These are phyloP conservation scores for Colletotrichum endophyticum DNA, from an alignment of 2,329 filamentous ascomycete genomes.

Conservation along the genomic window DNA sequence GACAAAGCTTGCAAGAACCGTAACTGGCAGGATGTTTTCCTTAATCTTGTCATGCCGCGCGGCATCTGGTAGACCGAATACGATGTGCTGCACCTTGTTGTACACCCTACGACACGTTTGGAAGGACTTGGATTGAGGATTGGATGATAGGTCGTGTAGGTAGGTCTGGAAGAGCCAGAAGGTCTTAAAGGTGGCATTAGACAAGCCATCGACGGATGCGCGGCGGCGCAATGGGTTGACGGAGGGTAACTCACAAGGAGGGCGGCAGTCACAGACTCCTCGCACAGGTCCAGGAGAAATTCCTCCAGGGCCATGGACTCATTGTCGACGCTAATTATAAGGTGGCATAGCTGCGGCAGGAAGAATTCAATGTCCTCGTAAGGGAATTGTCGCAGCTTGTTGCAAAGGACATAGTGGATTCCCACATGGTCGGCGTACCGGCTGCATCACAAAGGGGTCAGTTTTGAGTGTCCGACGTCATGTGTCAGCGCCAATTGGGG, in stretches of 20 bases:
- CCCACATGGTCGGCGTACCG: conserved; percentile 90
- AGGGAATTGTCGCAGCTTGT: conserved; percentile 85
- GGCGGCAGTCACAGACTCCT: conserved; percentile 85
- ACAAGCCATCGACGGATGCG: background rate
- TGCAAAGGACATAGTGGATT: conserved; percentile 88
- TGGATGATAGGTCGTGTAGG: conserved; percentile 78
- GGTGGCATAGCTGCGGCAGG: conserved; percentile 84
- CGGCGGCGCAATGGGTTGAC: background rate
- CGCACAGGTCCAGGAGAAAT: conserved; percentile 84
- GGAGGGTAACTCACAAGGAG: conserved; percentile 67
- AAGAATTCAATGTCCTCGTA: conserved; percentile 96
- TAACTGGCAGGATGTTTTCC: conserved; percentile 81
- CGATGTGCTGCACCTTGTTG: conserved; percentile 88
- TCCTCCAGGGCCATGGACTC: conserved; percentile 92
- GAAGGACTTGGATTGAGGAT: conserved; percentile 78
- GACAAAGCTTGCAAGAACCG: conserved; percentile 80
- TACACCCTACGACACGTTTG: conserved; percentile 84
- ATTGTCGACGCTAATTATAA: conserved; percentile 87
- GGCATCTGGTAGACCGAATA: conserved; percentile 78
- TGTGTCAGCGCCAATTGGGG: background rate
- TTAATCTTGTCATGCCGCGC: conserved; percentile 76
- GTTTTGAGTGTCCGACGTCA: background rate
- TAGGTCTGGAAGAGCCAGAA: conserved; percentile 93
- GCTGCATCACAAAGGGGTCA: conserved; percentile 44
- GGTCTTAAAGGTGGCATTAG: conserved; percentile 58